Evolutionary conservation across 1,284 basidiomycete species (phyloP), one percentile per base, ranked within the genome.

Genomic region (Phaffia rhodozyma): DNA sequence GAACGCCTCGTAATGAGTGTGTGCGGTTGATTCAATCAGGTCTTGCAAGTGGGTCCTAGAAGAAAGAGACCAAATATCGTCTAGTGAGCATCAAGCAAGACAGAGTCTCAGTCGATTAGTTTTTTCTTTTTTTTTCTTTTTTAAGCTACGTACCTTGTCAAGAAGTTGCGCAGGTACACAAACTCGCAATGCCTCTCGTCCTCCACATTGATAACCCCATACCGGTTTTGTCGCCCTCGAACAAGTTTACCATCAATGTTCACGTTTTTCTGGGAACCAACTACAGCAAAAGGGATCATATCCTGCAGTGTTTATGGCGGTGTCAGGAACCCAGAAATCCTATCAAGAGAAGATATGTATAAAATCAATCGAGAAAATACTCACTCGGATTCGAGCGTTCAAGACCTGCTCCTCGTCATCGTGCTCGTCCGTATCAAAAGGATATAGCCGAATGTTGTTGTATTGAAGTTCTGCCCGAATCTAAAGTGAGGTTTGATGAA

Each of bases 1-100:
- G 88, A 98, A 98, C 9, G 93, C 92, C 81, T 98, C 96, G 78
- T 98, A 98, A 78, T 98, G 96, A 75, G 96, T 96, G 77, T 94
- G 89, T 9, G 93, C 90, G 2, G 94, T 98, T 62, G 94, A 97
- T 81, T 98, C 94, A 75, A 98, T 97, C 71, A 98, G 79, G 75
- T 98, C 96, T 77, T 98, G 96, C 72, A 98, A 78, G 78, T 98
- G 94, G 38, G 94, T 94, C 76, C 92, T 87, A 65, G 53, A 54
- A 16, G 13, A 50, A 25, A 34, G 61, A 65, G 58, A 66, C 61
- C 38, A 23, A 50, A 1, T 21, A 13, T 23, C 20, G 50, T 21
- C 3, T 27, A 58, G 32, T 30, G 59, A 29, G 18, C n/a, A 48
- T 51, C 61, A 34, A 23, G 49, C 27, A 62, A 20, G 20, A 63